phyloP scores from a whole-genome alignment of 2,329 filamentous ascomycete genomes.

The Colletotrichum zoysiae region DNA sequence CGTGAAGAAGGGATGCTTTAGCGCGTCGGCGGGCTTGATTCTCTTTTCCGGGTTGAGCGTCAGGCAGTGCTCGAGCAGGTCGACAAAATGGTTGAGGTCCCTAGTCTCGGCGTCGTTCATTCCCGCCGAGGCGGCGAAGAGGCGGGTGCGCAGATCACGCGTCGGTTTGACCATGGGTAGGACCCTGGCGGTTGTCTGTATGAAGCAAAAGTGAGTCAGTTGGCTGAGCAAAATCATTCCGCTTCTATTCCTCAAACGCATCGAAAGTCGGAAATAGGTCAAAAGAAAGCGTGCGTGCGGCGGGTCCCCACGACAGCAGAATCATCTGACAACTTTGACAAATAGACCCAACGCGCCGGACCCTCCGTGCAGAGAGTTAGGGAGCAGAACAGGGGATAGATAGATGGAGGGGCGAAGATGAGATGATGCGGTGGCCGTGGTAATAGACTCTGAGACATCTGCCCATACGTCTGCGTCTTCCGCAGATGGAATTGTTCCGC shows the following conservation, averaged over 20 bases:
- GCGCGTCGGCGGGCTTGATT: slow-evolving; percentile 85
- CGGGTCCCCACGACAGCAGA: not conserved
- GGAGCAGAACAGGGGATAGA: slow-evolving; percentile 15
- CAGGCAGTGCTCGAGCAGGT: slow-evolving; percentile 89
- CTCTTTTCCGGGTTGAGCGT: slow-evolving; percentile 93
- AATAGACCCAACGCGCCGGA: slow-evolving; percentile 21
- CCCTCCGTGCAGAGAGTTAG: slow-evolving; percentile 24
- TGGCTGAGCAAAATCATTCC: not conserved
- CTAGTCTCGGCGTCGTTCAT: slow-evolving; percentile 80
- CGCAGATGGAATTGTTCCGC: slow-evolving; percentile 17
- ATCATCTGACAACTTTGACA: slow-evolving; percentile 27
- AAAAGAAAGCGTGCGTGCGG: not conserved
- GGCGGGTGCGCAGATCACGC: slow-evolving; percentile 83
- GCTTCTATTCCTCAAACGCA: slow-evolving; percentile 23
- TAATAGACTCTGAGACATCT: slow-evolving; percentile 21
- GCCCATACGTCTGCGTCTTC: slow-evolving; percentile 9
- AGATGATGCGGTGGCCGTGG: slow-evolving; percentile 24
- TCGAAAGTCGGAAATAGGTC: not conserved
- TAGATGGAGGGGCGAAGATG: slow-evolving; percentile 2
- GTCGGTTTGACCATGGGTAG: slow-evolving; percentile 80
- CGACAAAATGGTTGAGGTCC: slow-evolving; percentile 86
- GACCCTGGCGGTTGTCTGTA: slow-evolving; percentile 74
- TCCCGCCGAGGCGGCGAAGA: slow-evolving; percentile 79
- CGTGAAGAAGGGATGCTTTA: slow-evolving; percentile 89
- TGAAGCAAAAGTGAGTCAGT: slow-evolving; percentile 39